Percentiles rank a stretch among this genome's conserved stretches.
Evolutionary conservation across 768 basidiomycete species (phyloP).

Genomic region (Serendipita indica): DNA sequence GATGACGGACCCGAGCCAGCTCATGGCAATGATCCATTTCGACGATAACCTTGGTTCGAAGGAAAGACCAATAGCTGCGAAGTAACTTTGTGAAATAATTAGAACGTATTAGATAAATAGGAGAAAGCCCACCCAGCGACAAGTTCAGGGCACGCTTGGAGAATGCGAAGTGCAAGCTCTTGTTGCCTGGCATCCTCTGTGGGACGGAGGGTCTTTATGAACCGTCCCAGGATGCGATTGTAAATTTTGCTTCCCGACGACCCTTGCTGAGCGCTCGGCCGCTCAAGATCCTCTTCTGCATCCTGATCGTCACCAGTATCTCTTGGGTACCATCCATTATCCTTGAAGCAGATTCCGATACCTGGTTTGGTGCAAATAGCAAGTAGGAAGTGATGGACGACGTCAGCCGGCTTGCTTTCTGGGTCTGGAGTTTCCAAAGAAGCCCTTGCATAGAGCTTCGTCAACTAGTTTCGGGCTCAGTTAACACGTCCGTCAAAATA

Average conservation of each 20-base stretch:
- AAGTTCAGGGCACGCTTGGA: slow-evolving; percentile 75
- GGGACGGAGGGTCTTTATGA: slow-evolving; percentile 63
- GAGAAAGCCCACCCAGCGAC: slow-evolving; percentile 45
- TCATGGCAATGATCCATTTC: slow-evolving; percentile 82
- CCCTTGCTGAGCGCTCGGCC: slow-evolving; percentile 17
- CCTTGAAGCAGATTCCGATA: slow-evolving; percentile 71
- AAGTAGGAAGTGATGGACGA: slow-evolving; percentile 77
- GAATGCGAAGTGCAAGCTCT: slow-evolving; percentile 65
- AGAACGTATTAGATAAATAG: slow-evolving; percentile 7
- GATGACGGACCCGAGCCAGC: slow-evolving; percentile 65
- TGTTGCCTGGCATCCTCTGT: slow-evolving; percentile 80
- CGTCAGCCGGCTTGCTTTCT: slow-evolving; percentile 54
- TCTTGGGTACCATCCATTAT: slow-evolving; percentile 82
- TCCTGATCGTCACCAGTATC: slow-evolving; percentile 30
- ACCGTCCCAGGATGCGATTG: slow-evolving; percentile 69
- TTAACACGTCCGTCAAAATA: not conserved
- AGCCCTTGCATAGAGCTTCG: slow-evolving; percentile 58
- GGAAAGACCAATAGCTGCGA: slow-evolving; percentile 50
- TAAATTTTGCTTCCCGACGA: slow-evolving; percentile 32
- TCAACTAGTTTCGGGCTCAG: slow-evolving; percentile 32
- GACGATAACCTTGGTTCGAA: slow-evolving; percentile 78
- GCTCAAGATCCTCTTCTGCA: slow-evolving; percentile 26
- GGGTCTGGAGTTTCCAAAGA: slow-evolving; percentile 30
- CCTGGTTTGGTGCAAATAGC: slow-evolving; percentile 73
- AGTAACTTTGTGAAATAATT: slow-evolving; percentile 38